Conservation (phyloP, 805 yeast genomes). For the Lachancea nothofagi region DNA sequence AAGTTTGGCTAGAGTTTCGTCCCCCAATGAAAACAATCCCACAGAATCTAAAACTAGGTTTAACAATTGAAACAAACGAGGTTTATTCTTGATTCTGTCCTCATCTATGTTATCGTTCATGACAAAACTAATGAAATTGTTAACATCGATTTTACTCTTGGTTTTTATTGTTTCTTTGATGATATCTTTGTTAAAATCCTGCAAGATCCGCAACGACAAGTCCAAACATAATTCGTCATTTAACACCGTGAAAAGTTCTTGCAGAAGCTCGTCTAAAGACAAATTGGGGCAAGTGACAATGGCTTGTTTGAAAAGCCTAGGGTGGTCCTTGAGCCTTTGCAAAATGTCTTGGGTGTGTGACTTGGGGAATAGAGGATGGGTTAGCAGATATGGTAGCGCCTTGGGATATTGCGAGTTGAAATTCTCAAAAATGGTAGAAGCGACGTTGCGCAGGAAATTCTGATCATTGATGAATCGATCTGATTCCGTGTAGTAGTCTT, state of each 20-base stretch:
- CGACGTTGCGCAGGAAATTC: slow-evolving; percentile 44
- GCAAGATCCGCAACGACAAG: slow-evolving; percentile 57
- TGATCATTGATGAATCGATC: slow-evolving; percentile 60
- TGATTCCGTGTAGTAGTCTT: slow-evolving; percentile 54
- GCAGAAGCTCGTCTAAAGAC: slow-evolving; percentile 55
- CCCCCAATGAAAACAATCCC: slow-evolving; percentile 32
- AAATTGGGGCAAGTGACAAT: slow-evolving; percentile 72
- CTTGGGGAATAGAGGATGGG: slow-evolving; percentile 82
- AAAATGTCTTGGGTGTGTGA: slow-evolving; percentile 52
- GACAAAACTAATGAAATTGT: slow-evolving; percentile 32
- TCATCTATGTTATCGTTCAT: slow-evolving; percentile 22
- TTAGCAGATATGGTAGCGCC: slow-evolving; percentile 65
- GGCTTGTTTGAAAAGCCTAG: slow-evolving; percentile 73
- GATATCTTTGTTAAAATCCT: slow-evolving; percentile 56
- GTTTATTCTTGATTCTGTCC: slow-evolving; percentile 17
- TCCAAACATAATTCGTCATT: slow-evolving; percentile 65
- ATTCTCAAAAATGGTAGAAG: slow-evolving; percentile 38
- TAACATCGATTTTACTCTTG: slow-evolving; percentile 29
- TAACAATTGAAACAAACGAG: slow-evolving; percentile 29
- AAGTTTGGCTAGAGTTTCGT: slow-evolving; percentile 20
- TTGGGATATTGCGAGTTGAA: slow-evolving; percentile 41
- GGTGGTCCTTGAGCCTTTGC: slow-evolving; percentile 44
- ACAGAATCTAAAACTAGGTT: slow-evolving; percentile 32
- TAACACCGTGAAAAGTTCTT: slow-evolving; percentile 50
- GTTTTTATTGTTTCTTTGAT: slow-evolving; percentile 44